Evolutionary conservation across 2,329 filamentous ascomycete genomes (phyloP), one percentile per base, ranked within the genome.

Genomic region (Xylogone sp.): DNA sequence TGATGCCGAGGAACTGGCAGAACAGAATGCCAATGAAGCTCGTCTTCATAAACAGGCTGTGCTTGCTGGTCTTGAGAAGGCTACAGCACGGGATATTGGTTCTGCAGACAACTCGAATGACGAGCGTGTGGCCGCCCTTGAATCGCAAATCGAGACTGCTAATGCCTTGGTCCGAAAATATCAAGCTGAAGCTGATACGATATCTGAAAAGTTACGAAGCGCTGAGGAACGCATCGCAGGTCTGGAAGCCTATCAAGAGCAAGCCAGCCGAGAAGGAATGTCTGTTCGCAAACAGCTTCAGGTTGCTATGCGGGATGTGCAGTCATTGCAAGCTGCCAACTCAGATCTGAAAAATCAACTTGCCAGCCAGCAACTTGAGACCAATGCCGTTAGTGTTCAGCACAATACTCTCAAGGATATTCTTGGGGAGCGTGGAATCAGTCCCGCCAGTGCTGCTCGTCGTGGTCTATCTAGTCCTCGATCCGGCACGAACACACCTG

Each of bases 181-280:
- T 61, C 91, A 97, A 68, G 79, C 86, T 54, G 92, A 95, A 53
- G 93, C 92, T 1, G 90, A 99, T 67, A 73, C 78, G 21, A 91
- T 92, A 2, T 87, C 90, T 0, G 91, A 97, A 65, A 95, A 92
- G 67, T 77, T 99, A 49, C 87, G 94, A 49, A 87, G 87, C 53
- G 94, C 94, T 3, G 95, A 99, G 71, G 95, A 97, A 73, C 86
- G 94, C 42, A 97, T 99, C 67, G 95, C 94, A 4, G 94, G 94
- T 6, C 79, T 99, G 3, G 94, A 99, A 69, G 90, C 91, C 22
- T 97, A 97, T 68, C 94, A 99, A 71, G 94, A 99, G 66, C 94
- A 99, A 70, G 88, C 92, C 3, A 97, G 92, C 69, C 83, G 94
- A 43, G 95, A 99, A 69, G 91, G 91, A 46, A 84, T 99, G 50